phyloP scores from a whole-genome alignment of 2,329 filamentous ascomycete species.

The Fusarium torreyae region DNA sequence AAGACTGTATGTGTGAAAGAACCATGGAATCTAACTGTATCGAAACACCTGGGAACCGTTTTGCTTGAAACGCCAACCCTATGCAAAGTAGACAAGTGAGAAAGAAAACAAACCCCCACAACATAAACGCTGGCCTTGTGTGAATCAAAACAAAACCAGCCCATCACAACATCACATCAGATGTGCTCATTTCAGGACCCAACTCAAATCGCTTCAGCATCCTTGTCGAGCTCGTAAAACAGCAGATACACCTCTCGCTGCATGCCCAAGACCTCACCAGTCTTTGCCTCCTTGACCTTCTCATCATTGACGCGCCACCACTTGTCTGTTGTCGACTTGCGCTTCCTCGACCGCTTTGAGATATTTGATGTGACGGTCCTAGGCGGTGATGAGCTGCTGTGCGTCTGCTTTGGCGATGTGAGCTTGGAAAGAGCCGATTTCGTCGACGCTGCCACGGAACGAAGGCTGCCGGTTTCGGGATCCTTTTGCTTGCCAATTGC shows the following conservation, averaged over 20 bases:
- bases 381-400: slow-evolving; percentile 43
- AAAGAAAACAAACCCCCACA: slow-evolving; percentile 12
- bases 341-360: slow-evolving; percentile 65
- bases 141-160: slow-evolving; percentile 1
- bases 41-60: slow-evolving; percentile 14
- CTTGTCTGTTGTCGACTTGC: slow-evolving; percentile 71
- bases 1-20: background rate
- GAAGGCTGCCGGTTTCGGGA: slow-evolving; percentile 66
- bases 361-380: slow-evolving; percentile 43
- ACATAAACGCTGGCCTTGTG: background rate
- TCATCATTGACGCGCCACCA: slow-evolving; percentile 99
- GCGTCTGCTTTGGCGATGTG: slow-evolving; percentile 56
- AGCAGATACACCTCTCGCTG: slow-evolving; percentile 95
- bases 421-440: slow-evolving; percentile 68
- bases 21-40: slow-evolving; percentile 34
- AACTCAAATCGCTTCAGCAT: slow-evolving; percentile 36
- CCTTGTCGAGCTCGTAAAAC: slow-evolving; percentile 89
- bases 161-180: slow-evolving; percentile 16
- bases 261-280: slow-evolving; percentile 90
- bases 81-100: slow-evolving; percentile 40
- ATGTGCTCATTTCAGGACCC: background rate
- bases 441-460: slow-evolving; percentile 70
- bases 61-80: slow-evolving; percentile 44
- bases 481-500: slow-evolving; percentile 58
- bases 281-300: slow-evolving; percentile 95